Conservation (phyloP, 129 eudicot genomes). For the Heracleum sosnowskyi region DNA sequence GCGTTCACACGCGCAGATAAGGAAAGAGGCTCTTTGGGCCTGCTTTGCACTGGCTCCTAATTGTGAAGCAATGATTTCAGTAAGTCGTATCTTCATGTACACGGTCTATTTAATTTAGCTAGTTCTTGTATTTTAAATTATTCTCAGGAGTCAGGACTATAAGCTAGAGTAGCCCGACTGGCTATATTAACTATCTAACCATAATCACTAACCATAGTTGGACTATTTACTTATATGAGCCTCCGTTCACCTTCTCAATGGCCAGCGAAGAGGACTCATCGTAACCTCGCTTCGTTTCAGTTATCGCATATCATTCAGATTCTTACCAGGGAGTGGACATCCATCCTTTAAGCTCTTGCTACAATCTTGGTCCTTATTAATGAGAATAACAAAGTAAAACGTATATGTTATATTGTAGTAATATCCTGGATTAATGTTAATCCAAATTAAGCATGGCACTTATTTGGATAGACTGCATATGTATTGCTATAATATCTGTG, state of each 20-base stretch:
- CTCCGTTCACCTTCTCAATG: background rate
- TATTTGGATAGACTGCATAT: background rate
- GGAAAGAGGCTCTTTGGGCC: conserved; percentile 99
- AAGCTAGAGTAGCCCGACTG: background rate
- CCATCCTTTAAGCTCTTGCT: background rate
- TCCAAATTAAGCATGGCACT: background rate
- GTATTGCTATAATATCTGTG: background rate
- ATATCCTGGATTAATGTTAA: background rate
- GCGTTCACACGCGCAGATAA: conserved; percentile 38
- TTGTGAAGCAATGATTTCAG: conserved; percentile 90
- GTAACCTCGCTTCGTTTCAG: background rate
- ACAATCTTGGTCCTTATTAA: background rate
- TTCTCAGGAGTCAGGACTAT: background rate
- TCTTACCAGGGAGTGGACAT: background rate
- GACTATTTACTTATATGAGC: background rate
- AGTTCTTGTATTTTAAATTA: background rate
- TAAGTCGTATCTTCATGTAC: conserved; percentile 22
- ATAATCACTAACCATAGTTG: background rate
- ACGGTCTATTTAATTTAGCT: background rate
- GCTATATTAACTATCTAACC: background rate
- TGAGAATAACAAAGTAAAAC: background rate
- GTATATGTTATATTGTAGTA: background rate
- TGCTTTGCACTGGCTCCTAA: conserved; percentile 88
- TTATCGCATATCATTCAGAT: background rate
- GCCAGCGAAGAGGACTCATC: background rate